Evolutionary conservation across 2,329 filamentous ascomycete genomes (phyloP).

Genomic region (Colletotrichum liriopes): DNA sequence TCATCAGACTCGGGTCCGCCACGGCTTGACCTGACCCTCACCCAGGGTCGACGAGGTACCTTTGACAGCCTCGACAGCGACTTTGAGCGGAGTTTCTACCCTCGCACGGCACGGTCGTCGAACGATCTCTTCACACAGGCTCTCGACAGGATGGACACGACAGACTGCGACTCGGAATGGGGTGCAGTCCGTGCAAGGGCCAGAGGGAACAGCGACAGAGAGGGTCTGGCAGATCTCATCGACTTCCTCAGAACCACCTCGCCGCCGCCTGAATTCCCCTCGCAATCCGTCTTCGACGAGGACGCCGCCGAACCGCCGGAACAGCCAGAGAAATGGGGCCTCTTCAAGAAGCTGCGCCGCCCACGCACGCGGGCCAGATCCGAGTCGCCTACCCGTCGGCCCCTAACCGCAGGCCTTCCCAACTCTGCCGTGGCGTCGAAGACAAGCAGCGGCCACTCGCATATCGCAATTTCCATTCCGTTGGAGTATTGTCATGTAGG

Average conservation of each 20-base stretch:
- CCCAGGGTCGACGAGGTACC: constrained; percentile 31
- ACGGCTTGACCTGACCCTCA: constrained; percentile 37
- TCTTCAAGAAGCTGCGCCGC: constrained; percentile 54
- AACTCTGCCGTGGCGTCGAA: constrained; percentile 70
- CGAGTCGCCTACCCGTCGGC: constrained; percentile 36
- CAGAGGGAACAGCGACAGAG: constrained; percentile 40
- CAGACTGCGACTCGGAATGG: constrained; percentile 35
- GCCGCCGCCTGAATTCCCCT: constrained; percentile 31
- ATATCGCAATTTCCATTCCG: constrained; percentile 75
- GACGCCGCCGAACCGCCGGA: constrained; percentile 45
- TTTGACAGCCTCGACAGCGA: constrained; percentile 40
- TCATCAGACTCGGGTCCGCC: constrained; percentile 39
- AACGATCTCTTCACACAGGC: constrained; percentile 38
- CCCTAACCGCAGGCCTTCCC: constrained; percentile 57
- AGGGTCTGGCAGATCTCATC: constrained; percentile 42
- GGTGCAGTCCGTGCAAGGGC: constrained; percentile 40
- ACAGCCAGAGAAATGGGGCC: constrained; percentile 57
- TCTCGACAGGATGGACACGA: constrained; percentile 21
- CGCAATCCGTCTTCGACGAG: constrained; percentile 47
- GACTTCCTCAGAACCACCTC: constrained; percentile 39
- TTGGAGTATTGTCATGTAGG: constrained; percentile 64
- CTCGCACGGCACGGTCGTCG: constrained; percentile 41
- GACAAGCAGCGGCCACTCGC: constrained; percentile 67
- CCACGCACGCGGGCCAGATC: constrained; percentile 47
- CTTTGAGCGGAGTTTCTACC: constrained; percentile 27